Evolutionary conservation across 148 eudicot species (phyloP).

Genomic region (Nyssa sinensis): DNA sequence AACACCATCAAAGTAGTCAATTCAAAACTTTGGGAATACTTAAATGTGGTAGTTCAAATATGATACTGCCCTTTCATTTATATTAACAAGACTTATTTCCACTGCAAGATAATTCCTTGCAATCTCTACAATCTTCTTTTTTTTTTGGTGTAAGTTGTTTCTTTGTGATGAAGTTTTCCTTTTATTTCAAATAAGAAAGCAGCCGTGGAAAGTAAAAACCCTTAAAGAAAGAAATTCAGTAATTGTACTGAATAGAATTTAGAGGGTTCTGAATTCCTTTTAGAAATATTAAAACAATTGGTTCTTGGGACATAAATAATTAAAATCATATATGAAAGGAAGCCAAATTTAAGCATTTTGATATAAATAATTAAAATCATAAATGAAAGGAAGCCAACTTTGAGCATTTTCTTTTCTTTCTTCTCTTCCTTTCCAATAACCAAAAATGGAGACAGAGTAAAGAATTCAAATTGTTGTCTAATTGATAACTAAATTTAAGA

Average conservation of each 20-base stretch:
- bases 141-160: not conserved
- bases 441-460: constrained; percentile 8
- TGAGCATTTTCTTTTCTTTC: not conserved
- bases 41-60: constrained; percentile 11
- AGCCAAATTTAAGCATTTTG: not conserved
- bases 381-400: not conserved
- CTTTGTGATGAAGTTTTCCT: not conserved
- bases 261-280: no score
- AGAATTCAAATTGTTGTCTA: not conserved
- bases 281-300: not conserved
- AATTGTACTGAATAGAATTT: not conserved
- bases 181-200: not conserved
- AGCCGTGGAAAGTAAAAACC: not conserved
- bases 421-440: not conserved
- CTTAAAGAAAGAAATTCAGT: not conserved
- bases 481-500: not conserved
- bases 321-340: not conserved
- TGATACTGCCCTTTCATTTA: not conserved
- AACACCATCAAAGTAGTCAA: constrained; percentile 12
- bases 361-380: not conserved
- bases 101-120: not conserved
- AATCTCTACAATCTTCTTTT: not conserved
- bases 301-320: not conserved
- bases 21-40: not conserved
- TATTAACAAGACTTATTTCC: not conserved